phyloP scores from a whole-genome alignment of 1,139 yeast species.

The Geotrichum histeridarum region DNA sequence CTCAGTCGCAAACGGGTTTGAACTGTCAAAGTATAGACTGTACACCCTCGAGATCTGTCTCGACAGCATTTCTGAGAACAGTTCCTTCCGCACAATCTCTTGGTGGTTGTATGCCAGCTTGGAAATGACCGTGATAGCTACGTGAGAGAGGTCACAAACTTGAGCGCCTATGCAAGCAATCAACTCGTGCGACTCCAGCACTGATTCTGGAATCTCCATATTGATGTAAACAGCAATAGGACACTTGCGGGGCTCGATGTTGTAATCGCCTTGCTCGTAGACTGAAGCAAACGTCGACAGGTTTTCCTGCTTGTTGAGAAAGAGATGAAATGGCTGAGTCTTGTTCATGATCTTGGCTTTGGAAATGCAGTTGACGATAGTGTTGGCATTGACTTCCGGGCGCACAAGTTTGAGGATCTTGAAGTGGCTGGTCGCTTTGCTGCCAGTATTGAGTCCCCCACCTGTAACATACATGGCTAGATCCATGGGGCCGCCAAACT shows the following conservation, averaged over 20 bases:
- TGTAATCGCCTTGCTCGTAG: constrained; percentile 60
- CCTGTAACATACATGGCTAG: constrained; percentile 23
- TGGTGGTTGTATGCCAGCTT: constrained; percentile 30
- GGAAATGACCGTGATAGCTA: constrained; percentile 27
- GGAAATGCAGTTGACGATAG: constrained; percentile 60
- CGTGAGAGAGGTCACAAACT: constrained; percentile 17
- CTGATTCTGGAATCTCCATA: constrained; percentile 37
- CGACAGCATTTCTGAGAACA: constrained; percentile 30
- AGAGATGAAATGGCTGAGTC: constrained; percentile 80
- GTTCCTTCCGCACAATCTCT: constrained; percentile 27
- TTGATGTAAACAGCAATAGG: constrained; percentile 66
- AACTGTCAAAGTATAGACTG: constrained; percentile 34
- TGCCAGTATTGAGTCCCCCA: constrained; percentile 13
- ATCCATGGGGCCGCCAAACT: constrained; percentile 24
- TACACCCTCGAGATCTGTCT: constrained; percentile 34
- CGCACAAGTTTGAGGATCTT: constrained; percentile 29
- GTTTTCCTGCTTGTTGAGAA: constrained; percentile 45
- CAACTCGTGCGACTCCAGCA: constrained; percentile 40
- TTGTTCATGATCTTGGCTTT: constrained; percentile 78
- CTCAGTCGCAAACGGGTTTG: constrained; percentile 29
- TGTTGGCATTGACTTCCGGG: constrained; percentile 37
- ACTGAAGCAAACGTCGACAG: constrained; percentile 68
- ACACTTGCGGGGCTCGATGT: constrained; percentile 46
- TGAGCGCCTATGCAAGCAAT: constrained; percentile 40
- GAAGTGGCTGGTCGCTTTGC: constrained; percentile 14